A percentile compares a stretch with the other conserved stretches of the same genome.
These are phyloP conservation scores for Neofusicoccum laricinum DNA, from an alignment of 2,329 filamentous ascomycete species.

Conservation along the genomic window DNA sequence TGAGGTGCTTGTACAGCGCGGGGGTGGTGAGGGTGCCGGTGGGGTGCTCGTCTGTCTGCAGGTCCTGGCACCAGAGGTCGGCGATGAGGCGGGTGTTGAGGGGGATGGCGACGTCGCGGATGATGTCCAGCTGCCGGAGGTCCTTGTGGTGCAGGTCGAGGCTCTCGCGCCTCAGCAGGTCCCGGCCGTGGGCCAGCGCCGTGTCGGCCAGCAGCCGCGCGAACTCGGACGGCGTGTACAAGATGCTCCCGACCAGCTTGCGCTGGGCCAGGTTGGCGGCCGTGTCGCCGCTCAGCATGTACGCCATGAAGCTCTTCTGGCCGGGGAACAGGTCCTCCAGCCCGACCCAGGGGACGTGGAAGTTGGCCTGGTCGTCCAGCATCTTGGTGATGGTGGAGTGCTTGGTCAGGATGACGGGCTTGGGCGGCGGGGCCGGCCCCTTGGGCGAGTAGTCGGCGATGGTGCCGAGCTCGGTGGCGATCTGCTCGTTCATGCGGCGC, in stretches of 20 bases:
- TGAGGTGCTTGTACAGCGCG: slow-evolving; percentile 50
- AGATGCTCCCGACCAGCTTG: slow-evolving; percentile 10
- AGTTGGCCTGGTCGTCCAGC: slow-evolving; percentile 14
- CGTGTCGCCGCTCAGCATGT: slow-evolving; percentile 17
- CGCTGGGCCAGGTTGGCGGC: slow-evolving; percentile 14
- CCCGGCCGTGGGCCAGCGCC: neutral
- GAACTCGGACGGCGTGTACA: slow-evolving; percentile 17
- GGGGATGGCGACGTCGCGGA: slow-evolving; percentile 21
- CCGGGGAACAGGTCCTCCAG: slow-evolving; percentile 19
- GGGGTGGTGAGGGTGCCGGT: slow-evolving; percentile 46
- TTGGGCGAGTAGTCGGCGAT: slow-evolving; percentile 3
- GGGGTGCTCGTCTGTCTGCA: slow-evolving; percentile 22
- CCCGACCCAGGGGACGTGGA: slow-evolving; percentile 16
- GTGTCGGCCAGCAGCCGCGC: slow-evolving; percentile 2
- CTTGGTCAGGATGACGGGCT: neutral
- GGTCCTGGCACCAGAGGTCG: slow-evolving; percentile 23
- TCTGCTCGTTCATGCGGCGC: slow-evolving; percentile 15
- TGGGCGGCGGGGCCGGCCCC: neutral
- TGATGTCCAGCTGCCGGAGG: slow-evolving; percentile 15
- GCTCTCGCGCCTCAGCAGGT: neutral
- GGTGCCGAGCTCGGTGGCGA: slow-evolving; percentile 16
- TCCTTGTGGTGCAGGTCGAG: neutral
- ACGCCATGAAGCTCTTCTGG: slow-evolving; percentile 17
- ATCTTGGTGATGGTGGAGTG: slow-evolving; percentile 10
- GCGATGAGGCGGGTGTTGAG: slow-evolving; percentile 26